phyloP scores from a whole-genome alignment of 2,329 filamentous ascomycete genomes.

The Kalaharituber pfeilii region DNA sequence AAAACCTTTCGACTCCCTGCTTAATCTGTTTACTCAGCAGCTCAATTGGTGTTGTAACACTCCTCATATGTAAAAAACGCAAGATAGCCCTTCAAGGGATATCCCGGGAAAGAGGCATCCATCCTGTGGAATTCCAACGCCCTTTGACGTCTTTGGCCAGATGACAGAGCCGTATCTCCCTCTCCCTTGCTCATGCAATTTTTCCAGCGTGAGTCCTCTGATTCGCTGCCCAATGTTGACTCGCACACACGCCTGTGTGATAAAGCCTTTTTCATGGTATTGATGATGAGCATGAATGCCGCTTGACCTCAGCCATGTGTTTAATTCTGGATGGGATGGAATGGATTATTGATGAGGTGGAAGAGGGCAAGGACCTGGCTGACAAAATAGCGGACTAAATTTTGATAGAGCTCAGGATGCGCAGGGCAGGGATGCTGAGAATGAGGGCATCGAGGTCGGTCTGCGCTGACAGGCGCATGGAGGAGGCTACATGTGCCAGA shows the following conservation, averaged over 20 bases:
- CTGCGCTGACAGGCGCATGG: too few species aligned
- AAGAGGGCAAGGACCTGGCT: not conserved
- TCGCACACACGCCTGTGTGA: conserved; percentile 2
- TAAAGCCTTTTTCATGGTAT: not conserved
- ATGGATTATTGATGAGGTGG: not conserved
- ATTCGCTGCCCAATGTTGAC: not conserved
- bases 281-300: conserved; percentile 5
- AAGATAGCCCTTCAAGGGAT: not conserved
- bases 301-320: not conserved
- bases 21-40: not conserved
- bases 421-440: not conserved
- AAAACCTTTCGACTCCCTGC: not conserved
- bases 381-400: not conserved
- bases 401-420: not conserved
- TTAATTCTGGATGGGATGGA: not conserved
- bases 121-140: conserved; percentile 4
- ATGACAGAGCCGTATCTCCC: conserved; percentile 5
- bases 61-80: conserved; percentile 1
- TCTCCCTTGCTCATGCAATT: conserved; percentile 1
- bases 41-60: not conserved
- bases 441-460: too few species aligned
- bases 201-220: conserved; percentile 3
- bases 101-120: not conserved
- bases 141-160: conserved; percentile 4
- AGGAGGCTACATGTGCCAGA: too few species aligned